Conservation (phyloP, 2,329 filamentous ascomycete genomes). For the Fusarium sp. region DNA sequence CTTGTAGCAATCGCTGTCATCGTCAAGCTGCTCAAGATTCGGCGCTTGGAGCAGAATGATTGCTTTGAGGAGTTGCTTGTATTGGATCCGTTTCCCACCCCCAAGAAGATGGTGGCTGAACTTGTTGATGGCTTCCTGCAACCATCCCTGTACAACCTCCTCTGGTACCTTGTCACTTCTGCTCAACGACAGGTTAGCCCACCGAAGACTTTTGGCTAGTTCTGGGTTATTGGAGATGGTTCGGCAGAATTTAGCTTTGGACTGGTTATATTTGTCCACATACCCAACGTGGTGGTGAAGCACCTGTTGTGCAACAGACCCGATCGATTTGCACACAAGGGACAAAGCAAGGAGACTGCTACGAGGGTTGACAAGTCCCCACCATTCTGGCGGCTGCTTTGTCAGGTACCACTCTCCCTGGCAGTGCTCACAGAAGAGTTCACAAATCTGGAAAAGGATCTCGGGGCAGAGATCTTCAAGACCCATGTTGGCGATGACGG, state of each 20-base stretch:
- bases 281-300: slow-evolving; percentile 11
- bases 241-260: not conserved
- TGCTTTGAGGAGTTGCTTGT: not conserved
- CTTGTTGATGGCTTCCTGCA: not conserved
- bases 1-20: not conserved
- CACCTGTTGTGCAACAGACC: slow-evolving; percentile 3
- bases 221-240: not conserved
- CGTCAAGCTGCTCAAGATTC: not conserved
- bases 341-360: not conserved
- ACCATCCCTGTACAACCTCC: not conserved
- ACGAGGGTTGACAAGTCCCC: not conserved
- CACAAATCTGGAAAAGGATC: not conserved
- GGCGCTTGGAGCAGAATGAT: not conserved
- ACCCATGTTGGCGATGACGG: not conserved
- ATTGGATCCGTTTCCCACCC: too few species aligned
- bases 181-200: not conserved
- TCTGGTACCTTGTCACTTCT: fast-evolving
- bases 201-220: not conserved
- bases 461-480: not conserved
- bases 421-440: not conserved
- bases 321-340: not conserved
- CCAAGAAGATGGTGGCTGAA: not conserved
- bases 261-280: fast-evolving
- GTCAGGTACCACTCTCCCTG: not conserved
- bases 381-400: not conserved